Conservation (phyloP, 1,284 basidiomycete genomes). For the Dichomitus squalens region DNA sequence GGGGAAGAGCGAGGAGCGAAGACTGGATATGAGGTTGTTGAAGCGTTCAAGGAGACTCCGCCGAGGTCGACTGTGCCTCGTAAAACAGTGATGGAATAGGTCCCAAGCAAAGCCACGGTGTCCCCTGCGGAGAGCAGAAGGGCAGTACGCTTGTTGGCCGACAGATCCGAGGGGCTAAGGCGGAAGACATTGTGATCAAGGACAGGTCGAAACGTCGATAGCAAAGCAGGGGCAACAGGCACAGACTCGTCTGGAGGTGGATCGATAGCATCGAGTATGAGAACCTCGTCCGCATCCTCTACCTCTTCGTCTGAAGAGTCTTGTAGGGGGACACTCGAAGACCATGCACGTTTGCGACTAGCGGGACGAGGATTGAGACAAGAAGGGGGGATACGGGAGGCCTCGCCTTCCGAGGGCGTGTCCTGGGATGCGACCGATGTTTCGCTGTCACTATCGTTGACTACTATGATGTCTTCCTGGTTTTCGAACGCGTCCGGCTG, state of each 20-base stretch:
- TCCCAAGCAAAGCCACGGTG: conserved; percentile 61
- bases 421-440: conserved; percentile 25
- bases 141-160: conserved; percentile 35
- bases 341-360: conserved; percentile 46
- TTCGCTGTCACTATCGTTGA: conserved; percentile 39
- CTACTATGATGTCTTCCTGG: conserved; percentile 41
- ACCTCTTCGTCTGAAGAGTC: conserved; percentile 59
- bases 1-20: conserved; percentile 72
- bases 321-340: conserved; percentile 49
- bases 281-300: conserved; percentile 26
- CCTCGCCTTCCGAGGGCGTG: conserved; percentile 30
- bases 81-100: conserved; percentile 55
- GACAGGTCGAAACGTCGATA: conserved; percentile 48
- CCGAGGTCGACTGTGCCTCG: conserved; percentile 54
- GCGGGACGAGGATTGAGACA: neutral
- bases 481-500: conserved; percentile 35
- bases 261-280: conserved; percentile 5
- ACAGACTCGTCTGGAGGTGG: neutral
- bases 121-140: conserved; percentile 48
- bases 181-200: conserved; percentile 48
- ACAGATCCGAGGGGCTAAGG: conserved; percentile 30
- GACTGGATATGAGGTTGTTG: conserved; percentile 44
- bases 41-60: conserved; percentile 50
- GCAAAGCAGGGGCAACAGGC: conserved; percentile 22
- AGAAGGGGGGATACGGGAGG: neutral